Base-by-base conservation (phyloP, 306 rosid genomes). In the Comarum palustre region DNA sequence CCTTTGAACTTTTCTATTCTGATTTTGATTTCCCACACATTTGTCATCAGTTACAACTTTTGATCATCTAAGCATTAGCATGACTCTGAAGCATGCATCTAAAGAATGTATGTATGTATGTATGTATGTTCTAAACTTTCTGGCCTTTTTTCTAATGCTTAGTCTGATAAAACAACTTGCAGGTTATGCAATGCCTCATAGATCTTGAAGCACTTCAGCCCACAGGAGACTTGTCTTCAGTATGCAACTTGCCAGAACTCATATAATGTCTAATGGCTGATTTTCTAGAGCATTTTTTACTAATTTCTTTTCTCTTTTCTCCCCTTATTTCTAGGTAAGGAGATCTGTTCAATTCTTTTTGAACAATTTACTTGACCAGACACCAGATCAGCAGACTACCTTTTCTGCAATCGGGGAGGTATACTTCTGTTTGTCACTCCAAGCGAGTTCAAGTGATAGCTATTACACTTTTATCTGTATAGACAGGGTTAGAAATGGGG, bases 121-220 rank as follows among this genome's bases (percentile, higher is more conserved):
- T n/a, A n/a, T n/a, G n/a, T 29, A 29, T 32, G 34, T 34, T 66
- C 39, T 25, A 4, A 4, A 39, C 31, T 27, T 17, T 9, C 48
- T 24, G 19, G 38, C 61, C 52, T 63, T 45, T 46, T 32, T 39
- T 22, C 60, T 41, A 61, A 31, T 4, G 34, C 43, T 61, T 69
- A 16, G 71, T 69, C 85, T 80, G 74, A 80, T 42, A 32, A 54
- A 69, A n/a, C 64, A 48, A 72, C 47, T 14, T 79, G 82, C 87
- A 89, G 96, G 97, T 92, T 78, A 84, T 89, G 78, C 80, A 77
- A 82, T 75, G 86, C 75, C 96, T 92, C 34, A 74, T 89, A 27
- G 92, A 92, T 71, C 96, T 92, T 45, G 96, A 82, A 82, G 97
- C 96, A 72, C 89, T 92, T 47, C 89, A 89, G 77, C 96, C 93